Evolutionary conservation across 108 stramenopile species (phyloP), one percentile per base, ranked within the genome.

Genomic region (Ochromonas danica): DNA sequence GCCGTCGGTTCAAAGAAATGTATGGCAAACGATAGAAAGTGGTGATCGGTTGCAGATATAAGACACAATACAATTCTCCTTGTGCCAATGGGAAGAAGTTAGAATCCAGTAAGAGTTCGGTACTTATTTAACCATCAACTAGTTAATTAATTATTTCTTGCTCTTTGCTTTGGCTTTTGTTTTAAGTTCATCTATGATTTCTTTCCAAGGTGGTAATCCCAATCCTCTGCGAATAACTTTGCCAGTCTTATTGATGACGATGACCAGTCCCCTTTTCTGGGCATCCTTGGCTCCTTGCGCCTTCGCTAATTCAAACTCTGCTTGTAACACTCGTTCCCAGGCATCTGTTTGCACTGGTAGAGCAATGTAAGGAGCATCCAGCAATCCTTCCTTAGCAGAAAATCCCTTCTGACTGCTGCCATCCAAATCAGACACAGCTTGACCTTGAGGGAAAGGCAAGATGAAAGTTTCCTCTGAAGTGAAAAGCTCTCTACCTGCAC

Each of bases 131-230:
- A n/a, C n/a, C n/a, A n/a, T n/a, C n/a, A n/a, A n/a, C n/a, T n/a
- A n/a, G n/a, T n/a, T n/a, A n/a, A n/a, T n/a, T n/a, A n/a, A n/a
- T n/a, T n/a, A n/a, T n/a, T n/a, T n/a, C n/a, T n/a, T n/a, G n/a
- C n/a, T n/a, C n/a, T n/a, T n/a, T n/a, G n/a, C n/a, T n/a, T n/a
- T n/a, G n/a, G n/a, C n/a, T n/a, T n/a, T n/a, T n/a, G n/a, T n/a
- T n/a, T n/a, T n/a, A n/a, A 51, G 45, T 6, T 51, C 45, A 14
- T 51, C 22, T 22, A 51, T 6, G 6, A 51, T 51, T 51, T 51
- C 45, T 51, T 51, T 51, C 45, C 45, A 51, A 51, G 45, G 45
- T 51, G 45, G 45, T 22, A 51, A 51, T 51, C 45, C 45, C 45
- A 51, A 51, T 6, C 45, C 45, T 51, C 45, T 51, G 6, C 22